A percentile compares a stretch with the other conserved stretches of the same genome.
Evolutionary conservation across 108 stramenopile species (phyloP).

Genomic region (Licmophora abbreviata): DNA sequence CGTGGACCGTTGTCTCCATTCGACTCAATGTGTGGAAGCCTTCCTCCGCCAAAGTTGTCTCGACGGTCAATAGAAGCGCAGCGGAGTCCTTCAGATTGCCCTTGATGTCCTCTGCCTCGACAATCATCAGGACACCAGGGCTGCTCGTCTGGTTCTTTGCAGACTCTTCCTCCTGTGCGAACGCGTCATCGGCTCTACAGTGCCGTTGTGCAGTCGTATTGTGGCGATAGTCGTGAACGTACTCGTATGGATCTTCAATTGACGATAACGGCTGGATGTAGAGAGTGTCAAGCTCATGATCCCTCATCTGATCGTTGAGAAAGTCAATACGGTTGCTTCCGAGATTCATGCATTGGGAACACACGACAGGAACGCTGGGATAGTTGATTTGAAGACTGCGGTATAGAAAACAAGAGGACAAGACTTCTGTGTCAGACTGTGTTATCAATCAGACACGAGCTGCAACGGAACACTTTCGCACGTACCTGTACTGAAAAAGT

Average conservation of each 20-base stretch:
- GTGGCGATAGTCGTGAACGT: constrained; percentile 23
- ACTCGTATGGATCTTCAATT: constrained; percentile 6
- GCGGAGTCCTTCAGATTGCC: background rate
- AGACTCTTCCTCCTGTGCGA: constrained; percentile 15
- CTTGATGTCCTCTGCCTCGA: constrained; percentile 3
- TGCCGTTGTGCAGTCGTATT: background rate
- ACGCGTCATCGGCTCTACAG: constrained; percentile 3
- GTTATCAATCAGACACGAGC: no score
- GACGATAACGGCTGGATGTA: background rate
- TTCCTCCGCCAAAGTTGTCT: background rate
- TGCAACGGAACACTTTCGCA: no score
- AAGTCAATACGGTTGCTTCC: constrained; percentile 37
- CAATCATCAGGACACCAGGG: constrained; percentile 30
- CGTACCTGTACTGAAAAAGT: constrained; percentile 65
- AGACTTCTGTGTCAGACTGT: no score
- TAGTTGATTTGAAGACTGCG: constrained; percentile 23
- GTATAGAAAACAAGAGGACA: constrained; percentile 6
- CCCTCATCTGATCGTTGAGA: constrained; percentile 8
- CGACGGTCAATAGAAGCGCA: constrained; percentile 2
- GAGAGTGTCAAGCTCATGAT: constrained; percentile 17
- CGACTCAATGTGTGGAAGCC: background rate
- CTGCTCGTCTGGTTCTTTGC: constrained; percentile 13
- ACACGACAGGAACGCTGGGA: constrained; percentile 19
- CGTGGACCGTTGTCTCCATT: background rate
- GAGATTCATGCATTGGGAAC: constrained; percentile 34